A percentile compares a stretch with the other conserved stretches of the same genome.
Evolutionary conservation across 352 stramenopile genomes (phyloP).

Genomic region (Phytophthora foliorum): DNA sequence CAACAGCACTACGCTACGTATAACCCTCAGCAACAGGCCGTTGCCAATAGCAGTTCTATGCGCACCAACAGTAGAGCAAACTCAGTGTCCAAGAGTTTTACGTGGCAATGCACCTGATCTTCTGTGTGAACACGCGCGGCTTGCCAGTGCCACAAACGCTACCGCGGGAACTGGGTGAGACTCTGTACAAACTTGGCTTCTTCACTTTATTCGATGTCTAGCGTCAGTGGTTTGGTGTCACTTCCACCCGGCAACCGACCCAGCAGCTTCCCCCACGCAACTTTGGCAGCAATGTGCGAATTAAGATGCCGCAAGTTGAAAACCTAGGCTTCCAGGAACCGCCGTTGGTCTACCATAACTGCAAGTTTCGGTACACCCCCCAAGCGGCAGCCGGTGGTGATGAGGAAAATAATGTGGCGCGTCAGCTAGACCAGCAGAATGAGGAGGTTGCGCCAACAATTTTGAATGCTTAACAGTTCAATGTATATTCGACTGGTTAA

Average conservation of each 20-base stretch:
- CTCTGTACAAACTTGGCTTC: conserved; percentile 53
- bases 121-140: conserved; percentile 93
- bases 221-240: conserved; percentile 37
- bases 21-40: conserved; percentile 47
- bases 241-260: conserved; percentile 16
- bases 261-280: conserved; percentile 30
- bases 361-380: conserved; percentile 23
- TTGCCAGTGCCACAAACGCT: conserved; percentile 78
- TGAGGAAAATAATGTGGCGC: conserved; percentile 57
- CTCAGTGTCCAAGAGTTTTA: conserved; percentile 95
- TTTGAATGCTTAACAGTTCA: no score
- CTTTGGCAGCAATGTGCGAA: conserved; percentile 37
- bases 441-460: no score
- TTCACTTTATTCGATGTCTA: conserved; percentile 55
- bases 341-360: conserved; percentile 16
- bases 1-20: conserved; percentile 72
- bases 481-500: no score
- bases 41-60: conserved; percentile 58
- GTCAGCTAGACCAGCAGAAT: conserved; percentile 72
- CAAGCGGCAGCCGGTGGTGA: conserved; percentile 37
- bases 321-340: conserved; percentile 22
- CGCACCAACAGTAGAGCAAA: conserved; percentile 85
- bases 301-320: conserved; percentile 28
- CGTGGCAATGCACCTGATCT: conserved; percentile 97
- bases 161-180: conserved; percentile 72